Evolutionary conservation across 1,139 yeast genomes (phyloP).

Genomic region (Hemisphaericaspora xylanilytica): DNA sequence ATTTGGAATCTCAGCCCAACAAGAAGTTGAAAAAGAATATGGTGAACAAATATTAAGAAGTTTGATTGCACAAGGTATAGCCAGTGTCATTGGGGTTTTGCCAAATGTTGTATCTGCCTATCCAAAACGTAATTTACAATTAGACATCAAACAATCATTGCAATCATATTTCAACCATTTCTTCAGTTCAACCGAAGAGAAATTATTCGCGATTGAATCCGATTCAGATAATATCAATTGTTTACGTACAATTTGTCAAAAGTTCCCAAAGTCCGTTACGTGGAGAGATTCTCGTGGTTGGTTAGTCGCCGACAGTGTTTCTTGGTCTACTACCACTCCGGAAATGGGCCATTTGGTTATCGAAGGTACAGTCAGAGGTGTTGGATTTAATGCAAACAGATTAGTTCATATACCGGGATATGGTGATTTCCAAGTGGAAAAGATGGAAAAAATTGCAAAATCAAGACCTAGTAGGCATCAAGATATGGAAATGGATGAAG

Average conservation of each 20-base stretch:
- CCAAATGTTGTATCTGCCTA: conserved; percentile 68
- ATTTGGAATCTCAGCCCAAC: conserved; percentile 79
- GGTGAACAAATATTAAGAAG: conserved; percentile 92
- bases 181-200: conserved; percentile 76
- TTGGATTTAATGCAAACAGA: conserved; percentile 74
- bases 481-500: conserved; percentile 25
- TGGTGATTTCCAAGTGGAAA: conserved; percentile 83
- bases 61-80: conserved; percentile 88
- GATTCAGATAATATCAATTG: conserved; percentile 69
- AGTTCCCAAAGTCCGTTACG: conserved; percentile 74
- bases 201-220: conserved; percentile 67
- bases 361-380: conserved; percentile 85
- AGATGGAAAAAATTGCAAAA: conserved; percentile 50
- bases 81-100: conserved; percentile 76
- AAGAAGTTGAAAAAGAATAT: conserved; percentile 72
- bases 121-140: conserved; percentile 74
- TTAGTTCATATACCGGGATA: conserved; percentile 82
- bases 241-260: conserved; percentile 76
- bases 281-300: conserved; percentile 96
- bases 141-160: conserved; percentile 76
- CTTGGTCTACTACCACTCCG: conserved; percentile 39
- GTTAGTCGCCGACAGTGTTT: conserved; percentile 66
- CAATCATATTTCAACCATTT: conserved; percentile 83
- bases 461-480: conserved; percentile 8
- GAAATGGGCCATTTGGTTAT: conserved; percentile 42